phyloP scores from a whole-genome alignment of 306 rosid genomes.

The Delonix regia region DNA sequence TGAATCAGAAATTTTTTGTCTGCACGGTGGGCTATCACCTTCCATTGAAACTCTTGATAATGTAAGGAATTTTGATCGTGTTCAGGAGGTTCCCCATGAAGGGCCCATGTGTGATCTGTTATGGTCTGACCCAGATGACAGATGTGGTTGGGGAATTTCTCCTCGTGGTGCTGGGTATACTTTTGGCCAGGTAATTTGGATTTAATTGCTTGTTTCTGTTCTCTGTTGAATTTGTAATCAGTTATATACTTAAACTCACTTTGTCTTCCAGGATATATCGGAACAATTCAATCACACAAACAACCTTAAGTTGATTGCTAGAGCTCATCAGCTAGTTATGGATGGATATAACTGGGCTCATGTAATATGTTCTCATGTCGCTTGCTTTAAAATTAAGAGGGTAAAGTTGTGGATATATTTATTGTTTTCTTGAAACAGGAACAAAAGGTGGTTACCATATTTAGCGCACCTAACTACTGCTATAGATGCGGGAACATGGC shows the following conservation, averaged over 20 bases:
- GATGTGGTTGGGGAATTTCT: slow-evolving; percentile 99
- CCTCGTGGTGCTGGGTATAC: slow-evolving; percentile 99
- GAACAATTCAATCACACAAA: slow-evolving; percentile 96
- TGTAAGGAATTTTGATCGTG: slow-evolving; percentile 96
- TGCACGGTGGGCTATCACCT: slow-evolving; percentile 98
- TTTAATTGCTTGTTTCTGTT: slow-evolving; percentile 23
- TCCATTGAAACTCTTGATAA: slow-evolving; percentile 98
- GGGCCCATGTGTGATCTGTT: slow-evolving; percentile 99
- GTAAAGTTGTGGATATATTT: slow-evolving; percentile 21
- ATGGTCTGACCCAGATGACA: slow-evolving; percentile 99
- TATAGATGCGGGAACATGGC: slow-evolving; percentile 99
- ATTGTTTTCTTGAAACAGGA: slow-evolving; percentile 71
- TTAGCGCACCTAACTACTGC: slow-evolving; percentile 98
- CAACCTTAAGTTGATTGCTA: slow-evolving; percentile 94
- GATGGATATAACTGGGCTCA: slow-evolving; percentile 99
- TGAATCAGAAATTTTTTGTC: slow-evolving; percentile 96
- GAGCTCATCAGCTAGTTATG: slow-evolving; percentile 99
- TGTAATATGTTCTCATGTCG: slow-evolving; percentile 52
- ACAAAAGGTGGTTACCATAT: slow-evolving; percentile 98
- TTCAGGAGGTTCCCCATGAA: slow-evolving; percentile 99
- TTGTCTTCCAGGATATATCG: slow-evolving; percentile 83
- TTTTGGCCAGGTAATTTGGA: slow-evolving; percentile 85
- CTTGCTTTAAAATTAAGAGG: slow-evolving; percentile 25
- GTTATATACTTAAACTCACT: slow-evolving; percentile 26
- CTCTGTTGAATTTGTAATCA: slow-evolving; percentile 1